Conservation (phyloP, 257 asterid genomes). For the Striga asiatica region DNA sequence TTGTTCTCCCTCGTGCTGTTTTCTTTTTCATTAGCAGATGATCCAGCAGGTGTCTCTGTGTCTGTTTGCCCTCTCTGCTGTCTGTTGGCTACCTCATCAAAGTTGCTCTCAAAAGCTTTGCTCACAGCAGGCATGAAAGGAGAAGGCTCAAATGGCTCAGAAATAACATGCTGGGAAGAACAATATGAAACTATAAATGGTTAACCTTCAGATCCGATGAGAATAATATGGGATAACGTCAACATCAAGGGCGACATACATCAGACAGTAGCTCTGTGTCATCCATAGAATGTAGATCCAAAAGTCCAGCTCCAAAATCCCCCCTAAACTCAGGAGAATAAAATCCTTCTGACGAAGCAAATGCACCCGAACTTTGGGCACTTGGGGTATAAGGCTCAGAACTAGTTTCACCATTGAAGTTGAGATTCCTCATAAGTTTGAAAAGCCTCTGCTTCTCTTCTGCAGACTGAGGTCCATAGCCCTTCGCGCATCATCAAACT, state of each 20-base stretch:
- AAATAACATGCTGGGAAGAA: slow-evolving; percentile 71
- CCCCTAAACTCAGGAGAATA: slow-evolving; percentile 87
- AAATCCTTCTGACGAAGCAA: slow-evolving; percentile 53
- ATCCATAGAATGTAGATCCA: slow-evolving; percentile 97
- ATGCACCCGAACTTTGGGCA: slow-evolving; percentile 58
- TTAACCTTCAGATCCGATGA: slow-evolving; percentile 12
- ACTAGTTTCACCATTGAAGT: slow-evolving; percentile 75
- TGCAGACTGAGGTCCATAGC: slow-evolving; percentile 86
- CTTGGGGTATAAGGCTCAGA: slow-evolving; percentile 74
- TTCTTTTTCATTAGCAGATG: slow-evolving; percentile 49
- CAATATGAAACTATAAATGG: slow-evolving; percentile 15
- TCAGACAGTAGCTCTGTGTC: slow-evolving; percentile 97
- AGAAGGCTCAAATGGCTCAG: slow-evolving; percentile 91
- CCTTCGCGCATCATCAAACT: slow-evolving; percentile 31
- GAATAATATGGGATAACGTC: slow-evolving; percentile 2
- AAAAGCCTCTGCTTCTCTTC: slow-evolving; percentile 96
- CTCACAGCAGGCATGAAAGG: slow-evolving; percentile 88
- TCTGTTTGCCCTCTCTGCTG: slow-evolving; percentile 49
- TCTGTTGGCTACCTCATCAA: slow-evolving; percentile 50
- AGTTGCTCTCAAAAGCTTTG: slow-evolving; percentile 57
- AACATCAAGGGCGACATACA: slow-evolving; percentile 28
- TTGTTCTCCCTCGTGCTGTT: slow-evolving; percentile 62
- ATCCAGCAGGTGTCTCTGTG: slow-evolving; percentile 41
- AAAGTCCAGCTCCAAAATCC: slow-evolving; percentile 91
- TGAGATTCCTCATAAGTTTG: slow-evolving; percentile 91